Percentiles rank a stretch among this genome's conserved stretches.
These are phyloP conservation scores for Sphagnum magellanicum DNA, from an alignment of 228 moss, liverwort and hornwort species.

Conservation along the genomic window DNA sequence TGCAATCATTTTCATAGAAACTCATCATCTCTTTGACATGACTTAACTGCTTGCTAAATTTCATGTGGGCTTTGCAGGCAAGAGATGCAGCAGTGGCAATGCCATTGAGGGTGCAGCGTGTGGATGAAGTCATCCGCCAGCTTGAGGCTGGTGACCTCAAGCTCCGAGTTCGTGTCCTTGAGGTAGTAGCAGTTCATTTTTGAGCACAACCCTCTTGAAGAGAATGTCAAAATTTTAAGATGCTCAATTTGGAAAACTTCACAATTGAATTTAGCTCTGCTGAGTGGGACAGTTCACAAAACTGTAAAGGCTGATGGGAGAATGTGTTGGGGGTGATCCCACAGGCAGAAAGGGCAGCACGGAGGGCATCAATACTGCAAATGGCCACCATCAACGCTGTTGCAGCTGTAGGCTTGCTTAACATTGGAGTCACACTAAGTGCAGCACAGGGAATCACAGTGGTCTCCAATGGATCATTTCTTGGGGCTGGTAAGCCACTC, in stretches of 20 bases:
- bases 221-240: neutral
- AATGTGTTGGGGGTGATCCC: neutral
- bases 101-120: slow-evolving; percentile 84
- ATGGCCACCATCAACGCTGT: slow-evolving; percentile 66
- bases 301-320: neutral
- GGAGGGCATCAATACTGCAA: slow-evolving; percentile 83
- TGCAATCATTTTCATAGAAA: neutral
- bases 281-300: neutral
- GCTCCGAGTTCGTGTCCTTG: slow-evolving; percentile 84
- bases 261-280: neutral
- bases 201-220: neutral
- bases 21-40: neutral
- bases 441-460: slow-evolving; percentile 65
- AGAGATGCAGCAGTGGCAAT: slow-evolving; percentile 90
- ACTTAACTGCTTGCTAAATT: neutral
- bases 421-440: slow-evolving; percentile 80
- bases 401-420: slow-evolving; percentile 67
- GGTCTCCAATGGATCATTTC: slow-evolving; percentile 60
- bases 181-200: slow-evolving; percentile 26
- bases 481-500: slow-evolving; percentile 62
- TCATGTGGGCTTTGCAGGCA: slow-evolving; percentile 36
- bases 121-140: slow-evolving; percentile 80
- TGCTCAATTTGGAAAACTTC: neutral
- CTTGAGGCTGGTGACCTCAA: slow-evolving; percentile 94
- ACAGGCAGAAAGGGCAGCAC: slow-evolving; percentile 89